These are phyloP conservation scores for Yamadazyma songkhlaensis DNA, from an alignment of 1,139 yeast genomes.

Conservation along the genomic window DNA sequence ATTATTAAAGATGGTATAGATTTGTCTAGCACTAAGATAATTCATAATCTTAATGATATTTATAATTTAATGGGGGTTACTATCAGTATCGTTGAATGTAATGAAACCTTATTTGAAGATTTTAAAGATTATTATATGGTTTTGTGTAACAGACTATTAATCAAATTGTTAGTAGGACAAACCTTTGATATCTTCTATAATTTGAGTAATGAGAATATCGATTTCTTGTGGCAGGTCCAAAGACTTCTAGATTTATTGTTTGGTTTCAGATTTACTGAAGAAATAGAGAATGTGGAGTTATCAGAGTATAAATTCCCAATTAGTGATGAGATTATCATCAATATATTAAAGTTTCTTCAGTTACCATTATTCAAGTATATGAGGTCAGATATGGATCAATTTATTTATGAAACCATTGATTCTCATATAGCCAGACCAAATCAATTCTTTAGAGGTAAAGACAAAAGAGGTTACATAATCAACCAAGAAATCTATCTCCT, in stretches of 20 bases:
- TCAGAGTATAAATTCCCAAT: constrained; percentile 5
- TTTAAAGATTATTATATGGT: constrained; percentile 11
- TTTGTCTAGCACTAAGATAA: neutral
- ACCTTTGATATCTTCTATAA: constrained; percentile 8
- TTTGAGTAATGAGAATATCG: constrained; percentile 10
- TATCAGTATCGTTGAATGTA: constrained; percentile 10
- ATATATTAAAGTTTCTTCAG: constrained; percentile 10
- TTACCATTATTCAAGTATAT: constrained; percentile 11
- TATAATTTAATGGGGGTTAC: constrained; percentile 12
- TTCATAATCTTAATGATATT: constrained; percentile 6
- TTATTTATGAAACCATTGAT: constrained; percentile 3
- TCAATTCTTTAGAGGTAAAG: constrained; percentile 13
- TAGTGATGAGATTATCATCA: constrained; percentile 3
- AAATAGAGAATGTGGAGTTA: neutral
- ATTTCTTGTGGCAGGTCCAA: constrained; percentile 12
- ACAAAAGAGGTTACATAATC: constrained; percentile 5
- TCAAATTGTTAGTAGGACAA: constrained; percentile 6
- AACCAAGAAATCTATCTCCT: constrained; percentile 10
- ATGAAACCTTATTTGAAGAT: constrained; percentile 8
- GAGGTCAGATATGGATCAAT: constrained; percentile 7
- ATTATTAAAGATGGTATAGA: constrained; percentile 12
- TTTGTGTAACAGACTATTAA: constrained; percentile 5
- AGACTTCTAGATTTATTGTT: constrained; percentile 9
- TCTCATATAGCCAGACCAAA: constrained; percentile 9
- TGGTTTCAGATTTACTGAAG: constrained; percentile 1